Evolutionary conservation across 225 moss, liverwort and hornwort species (phyloP).

Genomic region (Pseudoscleropodium purum): DNA sequence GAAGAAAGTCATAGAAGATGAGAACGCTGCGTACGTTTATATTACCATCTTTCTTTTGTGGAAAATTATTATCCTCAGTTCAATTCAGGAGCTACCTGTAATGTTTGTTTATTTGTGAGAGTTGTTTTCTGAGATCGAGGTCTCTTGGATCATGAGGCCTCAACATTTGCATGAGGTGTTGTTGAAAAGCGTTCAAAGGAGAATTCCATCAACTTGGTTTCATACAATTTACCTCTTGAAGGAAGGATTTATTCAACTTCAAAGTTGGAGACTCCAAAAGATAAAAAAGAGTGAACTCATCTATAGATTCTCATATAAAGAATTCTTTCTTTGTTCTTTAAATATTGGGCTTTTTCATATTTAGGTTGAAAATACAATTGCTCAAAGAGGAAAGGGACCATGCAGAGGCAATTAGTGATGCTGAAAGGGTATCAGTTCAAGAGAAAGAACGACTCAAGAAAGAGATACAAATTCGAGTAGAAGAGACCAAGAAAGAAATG

Average conservation of each 20-base stretch:
- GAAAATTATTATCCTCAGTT: not conserved
- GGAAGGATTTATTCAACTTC: not conserved
- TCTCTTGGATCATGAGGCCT: not conserved
- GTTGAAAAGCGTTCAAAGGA: not conserved
- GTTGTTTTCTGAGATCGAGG: not conserved
- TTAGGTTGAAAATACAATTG: conserved; percentile 43
- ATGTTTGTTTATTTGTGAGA: not conserved
- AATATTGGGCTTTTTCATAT: not conserved
- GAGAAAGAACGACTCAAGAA: conserved; percentile 82
- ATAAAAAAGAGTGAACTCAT: not conserved
- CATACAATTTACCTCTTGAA: not conserved
- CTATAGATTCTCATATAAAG: not conserved
- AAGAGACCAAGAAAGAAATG: conserved; percentile 69
- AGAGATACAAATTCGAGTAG: conserved; percentile 58
- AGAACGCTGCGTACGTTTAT: not conserved
- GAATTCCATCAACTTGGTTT: not conserved
- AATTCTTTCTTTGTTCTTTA: not conserved
- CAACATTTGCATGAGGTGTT: not conserved
- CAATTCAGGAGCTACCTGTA: not conserved
- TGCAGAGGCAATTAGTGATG: conserved; percentile 75
- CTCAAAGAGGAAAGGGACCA: conserved; percentile 72
- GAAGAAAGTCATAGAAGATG: conserved; percentile 63
- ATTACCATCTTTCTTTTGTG: not conserved
- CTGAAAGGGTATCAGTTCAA: conserved; percentile 73
- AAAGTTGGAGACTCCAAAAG: not conserved